Conservation (phyloP, 2,329 filamentous ascomycete species). For the Harringtonia lauricola region DNA sequence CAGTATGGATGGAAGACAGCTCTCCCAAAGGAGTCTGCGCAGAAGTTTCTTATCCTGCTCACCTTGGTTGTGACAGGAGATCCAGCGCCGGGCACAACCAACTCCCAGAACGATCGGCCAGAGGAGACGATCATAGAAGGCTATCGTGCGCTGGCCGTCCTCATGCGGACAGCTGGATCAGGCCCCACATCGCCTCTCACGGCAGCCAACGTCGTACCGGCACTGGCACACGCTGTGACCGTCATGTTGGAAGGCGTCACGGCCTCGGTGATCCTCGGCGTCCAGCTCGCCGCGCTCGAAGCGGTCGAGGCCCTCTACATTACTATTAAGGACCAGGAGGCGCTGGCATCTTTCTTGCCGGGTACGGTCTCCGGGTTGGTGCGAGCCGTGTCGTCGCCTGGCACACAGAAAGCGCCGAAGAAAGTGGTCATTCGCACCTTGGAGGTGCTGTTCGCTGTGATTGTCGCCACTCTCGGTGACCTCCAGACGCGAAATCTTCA, state of each 20-base stretch:
- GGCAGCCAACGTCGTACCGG: slow-evolving; percentile 54
- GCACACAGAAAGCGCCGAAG: slow-evolving; percentile 39
- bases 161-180: slow-evolving; percentile 48
- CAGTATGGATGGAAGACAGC: slow-evolving; percentile 66
- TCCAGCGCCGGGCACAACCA: slow-evolving; percentile 34
- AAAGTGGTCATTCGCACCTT: slow-evolving; percentile 55
- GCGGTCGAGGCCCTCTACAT: slow-evolving; percentile 52
- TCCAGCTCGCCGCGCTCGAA: slow-evolving; percentile 59
- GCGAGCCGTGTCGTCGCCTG: slow-evolving; percentile 60
- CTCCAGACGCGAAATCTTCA: slow-evolving; percentile 37
- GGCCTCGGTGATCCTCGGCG: slow-evolving; percentile 50
- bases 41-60: slow-evolving; percentile 76
- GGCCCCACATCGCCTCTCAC: slow-evolving; percentile 29
- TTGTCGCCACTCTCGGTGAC: slow-evolving; percentile 47
- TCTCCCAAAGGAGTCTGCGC: slow-evolving; percentile 61
- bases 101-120: slow-evolving; percentile 33
- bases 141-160: slow-evolving; percentile 55
- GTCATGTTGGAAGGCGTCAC: slow-evolving; percentile 65
- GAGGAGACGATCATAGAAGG: slow-evolving; percentile 69
- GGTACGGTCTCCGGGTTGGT: slow-evolving; percentile 75
- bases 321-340: slow-evolving; percentile 59
- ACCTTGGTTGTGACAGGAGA: slow-evolving; percentile 70
- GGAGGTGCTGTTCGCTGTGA: slow-evolving; percentile 41
- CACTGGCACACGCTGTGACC: slow-evolving; percentile 73
- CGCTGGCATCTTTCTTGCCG: slow-evolving; percentile 76